Evolutionary conservation across 2,329 filamentous ascomycete genomes (phyloP).

Genomic region (Meredithiella fracta): DNA sequence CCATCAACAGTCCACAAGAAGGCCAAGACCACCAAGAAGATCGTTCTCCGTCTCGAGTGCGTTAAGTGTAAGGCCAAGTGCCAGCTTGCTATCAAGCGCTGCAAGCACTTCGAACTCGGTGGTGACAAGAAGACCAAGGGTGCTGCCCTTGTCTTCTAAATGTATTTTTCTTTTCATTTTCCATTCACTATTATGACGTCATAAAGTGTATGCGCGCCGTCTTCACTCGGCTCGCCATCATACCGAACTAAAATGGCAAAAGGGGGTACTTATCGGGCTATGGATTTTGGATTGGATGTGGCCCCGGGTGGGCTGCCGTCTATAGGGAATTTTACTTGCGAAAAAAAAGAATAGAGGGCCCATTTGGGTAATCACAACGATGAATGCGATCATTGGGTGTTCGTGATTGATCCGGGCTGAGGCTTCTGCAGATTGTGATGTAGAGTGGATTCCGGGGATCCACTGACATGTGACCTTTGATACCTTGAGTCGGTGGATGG

Average conservation of each 20-base stretch:
- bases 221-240: conserved; percentile 7
- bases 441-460: too few species aligned
- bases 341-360: background rate
- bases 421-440: too few species aligned
- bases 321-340: conserved; percentile 24
- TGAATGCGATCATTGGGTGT: too few species aligned
- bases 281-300: conserved; percentile 18
- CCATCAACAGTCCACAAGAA: conserved; percentile 74
- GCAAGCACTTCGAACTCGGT: conserved; percentile 99
- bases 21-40: conserved; percentile 99
- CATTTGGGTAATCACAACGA: background rate
- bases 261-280: conserved; percentile 27
- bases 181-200: conserved; percentile 30
- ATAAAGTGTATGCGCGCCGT: conserved; percentile 8
- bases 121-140: conserved; percentile 99
- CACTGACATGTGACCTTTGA: too few species aligned
- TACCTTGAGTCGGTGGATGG: too few species aligned
- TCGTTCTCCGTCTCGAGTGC: conserved; percentile 96
- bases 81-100: conserved; percentile 96
- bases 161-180: conserved; percentile 33
- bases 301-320: conserved; percentile 24
- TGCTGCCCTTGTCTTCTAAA: conserved; percentile 98
- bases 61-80: conserved; percentile 95
- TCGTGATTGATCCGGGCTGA: too few species aligned
- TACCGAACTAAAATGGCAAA: conserved; percentile 25